Conservation (phyloP, 495 filamentous ascomycete genomes). For the Achaetomiella virescens region DNA sequence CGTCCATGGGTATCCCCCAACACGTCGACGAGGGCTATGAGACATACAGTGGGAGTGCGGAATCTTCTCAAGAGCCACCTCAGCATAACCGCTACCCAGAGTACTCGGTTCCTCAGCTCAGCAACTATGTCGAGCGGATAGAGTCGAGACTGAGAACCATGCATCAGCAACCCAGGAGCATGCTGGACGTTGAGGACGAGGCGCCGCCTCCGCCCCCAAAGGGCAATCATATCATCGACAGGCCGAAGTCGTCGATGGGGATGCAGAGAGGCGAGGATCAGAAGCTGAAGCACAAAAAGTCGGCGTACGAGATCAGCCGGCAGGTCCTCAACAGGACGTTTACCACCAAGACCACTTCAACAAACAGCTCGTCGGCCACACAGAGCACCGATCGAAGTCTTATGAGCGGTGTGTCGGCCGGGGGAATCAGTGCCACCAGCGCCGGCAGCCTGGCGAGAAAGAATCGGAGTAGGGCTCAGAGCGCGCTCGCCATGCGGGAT, state of each 20-base stretch:
- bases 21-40: slow-evolving; percentile 49
- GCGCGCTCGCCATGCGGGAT: slow-evolving; percentile 47
- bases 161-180: slow-evolving; percentile 52
- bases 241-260: slow-evolving; percentile 48
- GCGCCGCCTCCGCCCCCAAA: slow-evolving; percentile 62
- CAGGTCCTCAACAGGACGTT: slow-evolving; percentile 66
- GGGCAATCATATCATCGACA: slow-evolving; percentile 32
- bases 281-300: slow-evolving; percentile 57
- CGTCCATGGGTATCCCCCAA: slow-evolving; percentile 62
- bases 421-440: slow-evolving; percentile 88
- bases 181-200: slow-evolving; percentile 40
- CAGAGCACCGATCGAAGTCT: slow-evolving; percentile 74
- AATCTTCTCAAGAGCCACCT: slow-evolving; percentile 35
- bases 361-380: slow-evolving; percentile 65
- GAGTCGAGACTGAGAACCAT: slow-evolving; percentile 70
- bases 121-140: slow-evolving; percentile 84
- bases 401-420: slow-evolving; percentile 89
- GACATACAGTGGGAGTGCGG: slow-evolving; percentile 44
- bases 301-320: slow-evolving; percentile 73
- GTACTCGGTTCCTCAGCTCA: slow-evolving; percentile 57
- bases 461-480: slow-evolving; percentile 48
- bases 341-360: slow-evolving; percentile 82
- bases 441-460: slow-evolving; percentile 84
- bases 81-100: slow-evolving; percentile 43
- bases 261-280: slow-evolving; percentile 25